A percentile compares a stretch with the other conserved stretches of the same genome.
phyloP scores from a whole-genome alignment of 495 filamentous ascomycete genomes.

The Penicillium antarcticum region DNA sequence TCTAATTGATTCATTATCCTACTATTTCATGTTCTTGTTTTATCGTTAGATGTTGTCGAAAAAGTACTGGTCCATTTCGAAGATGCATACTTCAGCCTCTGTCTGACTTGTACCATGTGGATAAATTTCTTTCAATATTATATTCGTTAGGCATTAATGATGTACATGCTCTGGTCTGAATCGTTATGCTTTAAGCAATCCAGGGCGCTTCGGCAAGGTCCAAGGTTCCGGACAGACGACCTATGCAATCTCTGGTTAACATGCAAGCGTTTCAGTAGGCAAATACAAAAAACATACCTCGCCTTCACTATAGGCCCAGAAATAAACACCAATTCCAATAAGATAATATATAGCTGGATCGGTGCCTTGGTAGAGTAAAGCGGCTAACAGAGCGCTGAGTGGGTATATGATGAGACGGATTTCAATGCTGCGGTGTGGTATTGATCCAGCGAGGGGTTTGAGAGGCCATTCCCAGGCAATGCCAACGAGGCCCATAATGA shows the following conservation, averaged over 20 bases:
- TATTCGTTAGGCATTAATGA: conserved; percentile 10
- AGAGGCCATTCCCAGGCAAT: conserved; percentile 94
- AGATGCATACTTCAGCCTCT: no score
- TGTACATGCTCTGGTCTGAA: conserved; percentile 17
- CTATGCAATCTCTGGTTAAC: conserved; percentile 26
- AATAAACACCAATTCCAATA: conserved; percentile 83
- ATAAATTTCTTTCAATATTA: no score
- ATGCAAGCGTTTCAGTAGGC: not conserved
- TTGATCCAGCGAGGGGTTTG: conserved; percentile 55
- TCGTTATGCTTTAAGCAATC: conserved; percentile 29
- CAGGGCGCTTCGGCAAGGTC: conserved; percentile 43
- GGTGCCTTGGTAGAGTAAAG: conserved; percentile 86
- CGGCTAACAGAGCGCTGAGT: conserved; percentile 67
- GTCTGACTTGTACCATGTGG: no score
- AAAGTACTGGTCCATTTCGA: no score
- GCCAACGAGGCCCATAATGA: conserved; percentile 80
- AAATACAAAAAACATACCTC: conserved; percentile 62
- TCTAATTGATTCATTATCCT: no score
- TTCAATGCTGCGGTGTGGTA: conserved; percentile 83
- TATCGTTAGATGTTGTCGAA: no score
- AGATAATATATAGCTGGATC: conserved; percentile 92
- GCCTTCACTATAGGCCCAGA: conserved; percentile 96
- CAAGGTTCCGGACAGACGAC: conserved; percentile 58
- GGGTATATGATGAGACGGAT: conserved; percentile 80
- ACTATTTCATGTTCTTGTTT: no score